A percentile compares a stretch with the other conserved stretches of the same genome.
Conservation (phyloP, 495 filamentous ascomycete species). For the Talaromyces borbonicus region DNA sequence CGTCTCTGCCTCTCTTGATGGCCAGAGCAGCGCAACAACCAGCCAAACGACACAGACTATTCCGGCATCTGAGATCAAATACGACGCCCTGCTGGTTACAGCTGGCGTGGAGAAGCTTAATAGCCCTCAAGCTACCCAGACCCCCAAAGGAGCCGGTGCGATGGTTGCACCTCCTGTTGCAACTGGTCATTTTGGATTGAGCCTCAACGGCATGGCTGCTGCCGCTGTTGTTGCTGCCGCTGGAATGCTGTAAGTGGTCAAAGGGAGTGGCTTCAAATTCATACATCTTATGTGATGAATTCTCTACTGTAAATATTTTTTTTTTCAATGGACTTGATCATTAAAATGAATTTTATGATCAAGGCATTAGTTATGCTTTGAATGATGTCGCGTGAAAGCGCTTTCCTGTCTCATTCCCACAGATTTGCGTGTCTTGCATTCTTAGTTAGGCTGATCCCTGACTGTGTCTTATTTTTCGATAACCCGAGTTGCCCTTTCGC, state of each 20-base stretch:
- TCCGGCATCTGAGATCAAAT: not conserved
- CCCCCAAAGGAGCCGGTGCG: not conserved
- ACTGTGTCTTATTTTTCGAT: no score
- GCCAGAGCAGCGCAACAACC: not conserved
- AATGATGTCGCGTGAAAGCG: no score
- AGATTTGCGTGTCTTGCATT: no score
- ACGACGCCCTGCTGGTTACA: not conserved
- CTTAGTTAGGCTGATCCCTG: no score
- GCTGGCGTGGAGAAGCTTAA: not conserved
- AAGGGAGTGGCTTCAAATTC: no score
- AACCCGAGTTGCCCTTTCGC: no score
- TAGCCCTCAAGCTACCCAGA: not conserved
- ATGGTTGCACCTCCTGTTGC: not conserved
- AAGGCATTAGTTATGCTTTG: no score
- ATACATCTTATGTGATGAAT: no score
- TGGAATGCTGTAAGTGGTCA: slow-evolving; percentile 3
- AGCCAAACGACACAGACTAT: not conserved
- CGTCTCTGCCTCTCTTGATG: not conserved
- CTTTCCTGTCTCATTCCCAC: no score
- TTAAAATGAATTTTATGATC: no score
- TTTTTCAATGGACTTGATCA: no score
- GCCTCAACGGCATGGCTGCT: not conserved
- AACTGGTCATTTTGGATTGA: not conserved
- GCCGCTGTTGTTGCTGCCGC: slow-evolving; percentile 1
- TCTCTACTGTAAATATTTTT: no score